Percentiles rank a stretch among this genome's conserved stretches.
Conservation (phyloP, 768 basidiomycete genomes). For the Scleroderma citrinum region DNA sequence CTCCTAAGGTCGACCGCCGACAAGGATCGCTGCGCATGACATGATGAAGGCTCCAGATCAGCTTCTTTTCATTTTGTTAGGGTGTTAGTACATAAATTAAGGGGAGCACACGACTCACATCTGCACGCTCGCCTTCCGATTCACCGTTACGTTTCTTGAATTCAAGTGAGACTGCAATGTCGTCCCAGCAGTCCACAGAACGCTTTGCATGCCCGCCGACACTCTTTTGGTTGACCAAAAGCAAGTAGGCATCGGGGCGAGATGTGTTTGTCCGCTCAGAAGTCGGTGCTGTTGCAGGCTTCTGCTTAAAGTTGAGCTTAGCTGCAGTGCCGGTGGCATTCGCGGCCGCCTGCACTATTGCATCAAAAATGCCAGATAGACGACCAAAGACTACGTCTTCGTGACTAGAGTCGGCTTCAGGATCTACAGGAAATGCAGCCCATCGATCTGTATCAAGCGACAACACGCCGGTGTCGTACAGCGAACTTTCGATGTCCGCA, state of each 20-base stretch:
- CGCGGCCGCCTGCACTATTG: neutral
- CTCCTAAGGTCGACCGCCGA: constrained; percentile 18
- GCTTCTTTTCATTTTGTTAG: constrained; percentile 2
- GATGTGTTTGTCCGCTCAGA: neutral
- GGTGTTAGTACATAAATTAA: neutral
- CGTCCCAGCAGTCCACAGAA: constrained; percentile 35
- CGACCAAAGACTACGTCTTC: too few species aligned
- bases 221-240: neutral
- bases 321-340: neutral
- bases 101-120: neutral
- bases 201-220: neutral
- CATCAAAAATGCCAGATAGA: neutral
- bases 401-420: too few species aligned
- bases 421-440: too few species aligned
- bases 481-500: neutral
- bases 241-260: neutral
- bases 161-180: constrained; percentile 15
- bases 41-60: constrained; percentile 17
- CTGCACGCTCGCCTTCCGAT: neutral
- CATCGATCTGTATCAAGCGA: too few species aligned
- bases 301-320: neutral
- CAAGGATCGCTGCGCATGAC: constrained; percentile 22
- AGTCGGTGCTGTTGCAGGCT: neutral
- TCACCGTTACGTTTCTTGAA: neutral
- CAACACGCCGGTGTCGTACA: neutral